phyloP scores from a whole-genome alignment of 1,284 basidiomycete species.

The Mycena citricolor region DNA sequence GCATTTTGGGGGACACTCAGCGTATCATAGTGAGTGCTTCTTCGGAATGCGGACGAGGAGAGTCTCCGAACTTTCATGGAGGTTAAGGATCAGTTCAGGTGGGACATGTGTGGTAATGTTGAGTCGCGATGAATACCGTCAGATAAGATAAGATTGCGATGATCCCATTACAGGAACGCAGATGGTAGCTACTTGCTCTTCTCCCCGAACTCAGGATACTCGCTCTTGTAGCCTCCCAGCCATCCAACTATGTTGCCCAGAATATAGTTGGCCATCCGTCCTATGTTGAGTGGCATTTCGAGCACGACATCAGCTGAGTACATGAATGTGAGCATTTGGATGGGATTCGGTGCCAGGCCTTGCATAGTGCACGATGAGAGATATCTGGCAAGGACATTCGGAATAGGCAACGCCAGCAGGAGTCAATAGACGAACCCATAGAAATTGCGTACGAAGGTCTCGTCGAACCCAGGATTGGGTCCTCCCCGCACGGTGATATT shows the following conservation, averaged over 20 bases:
- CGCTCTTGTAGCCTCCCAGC: conserved; percentile 21
- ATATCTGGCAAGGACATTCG: conserved; percentile 3
- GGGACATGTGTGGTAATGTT: too few species aligned
- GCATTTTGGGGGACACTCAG: conserved; percentile 8
- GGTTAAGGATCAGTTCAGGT: too few species aligned
- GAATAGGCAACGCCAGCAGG: not conserved
- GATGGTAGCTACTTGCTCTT: too few species aligned
- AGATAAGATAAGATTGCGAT: too few species aligned
- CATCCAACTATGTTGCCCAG: conserved; percentile 22
- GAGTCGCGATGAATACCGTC: too few species aligned
- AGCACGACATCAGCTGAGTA: conserved; percentile 21
- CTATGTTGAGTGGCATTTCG: conserved; percentile 18
- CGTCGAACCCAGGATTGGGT: conserved; percentile 28
- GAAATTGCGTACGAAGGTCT: conserved; percentile 23
- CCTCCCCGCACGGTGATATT: conserved; percentile 30
- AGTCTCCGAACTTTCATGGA: too few species aligned
- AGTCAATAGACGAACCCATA: conserved; percentile 15
- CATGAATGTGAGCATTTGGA: conserved; percentile 24
- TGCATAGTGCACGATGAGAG: conserved; percentile 24
- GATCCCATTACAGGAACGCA: too few species aligned
- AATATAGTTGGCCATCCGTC: conserved; percentile 19
- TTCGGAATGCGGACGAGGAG: conserved; percentile 14
- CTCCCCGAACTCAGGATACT: conserved; percentile 16
- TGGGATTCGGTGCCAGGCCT: conserved; percentile 16
- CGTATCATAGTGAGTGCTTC: conserved; percentile 19